Evolutionary conservation across 2,329 filamentous ascomycete species (phyloP).

Genomic region (Lecanicillium sp.): DNA sequence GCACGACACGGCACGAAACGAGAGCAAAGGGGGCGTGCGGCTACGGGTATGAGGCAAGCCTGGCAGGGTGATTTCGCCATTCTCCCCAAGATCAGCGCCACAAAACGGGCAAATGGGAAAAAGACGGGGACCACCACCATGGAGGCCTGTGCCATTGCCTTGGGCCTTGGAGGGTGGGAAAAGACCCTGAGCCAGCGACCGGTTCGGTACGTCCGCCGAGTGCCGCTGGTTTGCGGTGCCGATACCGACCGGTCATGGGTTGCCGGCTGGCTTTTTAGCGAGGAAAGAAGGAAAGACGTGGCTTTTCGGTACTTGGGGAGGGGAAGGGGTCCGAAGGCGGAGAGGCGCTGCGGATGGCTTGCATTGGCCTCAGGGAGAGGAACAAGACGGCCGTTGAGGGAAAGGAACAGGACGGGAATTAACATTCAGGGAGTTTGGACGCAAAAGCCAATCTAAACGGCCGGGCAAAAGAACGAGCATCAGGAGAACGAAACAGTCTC

Average conservation of each 20-base stretch:
- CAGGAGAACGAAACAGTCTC: no score
- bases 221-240: slow-evolving; percentile 5
- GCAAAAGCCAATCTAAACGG: background rate
- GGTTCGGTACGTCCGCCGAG: slow-evolving; percentile 11
- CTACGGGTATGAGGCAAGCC: slow-evolving; percentile 12
- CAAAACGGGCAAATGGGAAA: slow-evolving; percentile 1
- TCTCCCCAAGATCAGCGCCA: slow-evolving; percentile 11
- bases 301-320: slow-evolving; percentile 2
- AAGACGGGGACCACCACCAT: background rate
- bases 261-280: background rate
- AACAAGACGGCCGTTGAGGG: background rate
- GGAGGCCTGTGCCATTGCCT: slow-evolving; percentile 1
- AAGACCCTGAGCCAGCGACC: background rate
- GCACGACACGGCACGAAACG: background rate
- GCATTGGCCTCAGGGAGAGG: background rate
- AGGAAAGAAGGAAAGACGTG: slow-evolving; percentile 1
- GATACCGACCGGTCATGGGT: slow-evolving; percentile 8
- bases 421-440: background rate
- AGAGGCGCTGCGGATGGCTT: background rate
- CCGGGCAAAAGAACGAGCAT: no score
- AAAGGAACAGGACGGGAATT: background rate
- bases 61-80: slow-evolving; percentile 14
- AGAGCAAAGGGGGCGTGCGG: slow-evolving; percentile 1
- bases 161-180: no score
- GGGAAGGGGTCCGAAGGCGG: background rate